Evolutionary conservation across 768 basidiomycete species (phyloP), one percentile per base, ranked within the genome.

Genomic region (Lanmaoa rubissima): DNA sequence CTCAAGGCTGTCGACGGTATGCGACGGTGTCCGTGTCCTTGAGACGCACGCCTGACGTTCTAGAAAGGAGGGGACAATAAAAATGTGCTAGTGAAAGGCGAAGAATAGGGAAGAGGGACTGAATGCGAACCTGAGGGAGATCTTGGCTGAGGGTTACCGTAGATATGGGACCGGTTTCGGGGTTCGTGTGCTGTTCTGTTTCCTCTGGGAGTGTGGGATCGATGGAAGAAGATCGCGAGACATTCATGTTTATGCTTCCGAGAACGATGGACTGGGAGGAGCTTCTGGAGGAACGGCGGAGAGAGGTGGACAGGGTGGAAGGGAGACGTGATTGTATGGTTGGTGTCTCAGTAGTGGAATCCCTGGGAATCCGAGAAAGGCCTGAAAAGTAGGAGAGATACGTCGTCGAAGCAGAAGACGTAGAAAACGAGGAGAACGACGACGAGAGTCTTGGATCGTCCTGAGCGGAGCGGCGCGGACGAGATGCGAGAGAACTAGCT

Each of bases 91-190:
- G 44, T 35, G 54, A 61, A 53, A 17, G 48, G 39, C 10, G 36
- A 40, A 16, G 42, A 12, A 19, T 12, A 38, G 17, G 17, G 17
- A 40, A 19, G 13, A 54, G 17, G 42, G 40, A 50, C 4, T 4
- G 13, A 19, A 53, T 36, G 19, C 62, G 7, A 56, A 73, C 71
- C 71, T 70, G 71, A 48, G 44, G 54, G 21, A 72, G 65, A 43
- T 69, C 69, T 54, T 69, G 71, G 38, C 69, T 70, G 16, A 51
- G 48, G 5, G 69, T 72, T 26, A 65, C 47, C 10, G 42, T 67
- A 17, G 61, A 55, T 11, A 9, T 24, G 10, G 54, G 40, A 8
- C 26, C 62, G 8, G 26, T 38, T 21, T 62, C 66, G 1, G 41
- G 44, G 17, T 58, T 42, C 26, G 26, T 40, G 9, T 60, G 40